Evolutionary conservation across 148 eudicot genomes (phyloP).

Genomic region (Nepenthes gracilis): DNA sequence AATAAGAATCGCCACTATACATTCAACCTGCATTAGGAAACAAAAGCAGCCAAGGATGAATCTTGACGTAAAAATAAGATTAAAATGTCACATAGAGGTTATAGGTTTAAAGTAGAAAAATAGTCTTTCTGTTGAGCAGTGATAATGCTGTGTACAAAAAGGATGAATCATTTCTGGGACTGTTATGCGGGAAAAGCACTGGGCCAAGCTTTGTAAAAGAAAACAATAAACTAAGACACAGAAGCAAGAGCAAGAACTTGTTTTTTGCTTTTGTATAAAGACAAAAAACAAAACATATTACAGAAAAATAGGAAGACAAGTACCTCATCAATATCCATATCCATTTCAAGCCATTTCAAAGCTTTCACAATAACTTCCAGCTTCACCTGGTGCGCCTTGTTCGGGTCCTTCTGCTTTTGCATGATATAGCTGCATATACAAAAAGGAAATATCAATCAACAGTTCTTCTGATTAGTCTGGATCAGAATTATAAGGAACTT

Average conservation of each 20-base stretch:
- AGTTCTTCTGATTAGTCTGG: neutral
- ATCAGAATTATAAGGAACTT: conserved; percentile 9
- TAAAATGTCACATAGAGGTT: too few species aligned
- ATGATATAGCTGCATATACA: conserved; percentile 48
- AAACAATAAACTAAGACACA: neutral
- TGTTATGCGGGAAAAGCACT: too few species aligned
- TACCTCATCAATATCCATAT: conserved; percentile 97
- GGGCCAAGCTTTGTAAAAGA: too few species aligned
- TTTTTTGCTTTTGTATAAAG: neutral
- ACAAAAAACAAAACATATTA: neutral
- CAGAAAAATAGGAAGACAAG: neutral
- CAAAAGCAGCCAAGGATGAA: neutral
- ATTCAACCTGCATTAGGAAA: conserved; percentile 63
- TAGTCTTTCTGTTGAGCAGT: too few species aligned
- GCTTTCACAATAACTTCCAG: conserved; percentile 84
- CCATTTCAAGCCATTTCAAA: conserved; percentile 89
- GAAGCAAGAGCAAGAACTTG: neutral
- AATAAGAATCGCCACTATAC: conserved; percentile 81
- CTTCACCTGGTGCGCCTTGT: conserved; percentile 85
- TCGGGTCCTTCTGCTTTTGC: conserved; percentile 80
- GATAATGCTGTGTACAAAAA: too few species aligned
- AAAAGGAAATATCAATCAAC: neutral
- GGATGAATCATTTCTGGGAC: too few species aligned
- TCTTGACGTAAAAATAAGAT: too few species aligned
- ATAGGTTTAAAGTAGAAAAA: too few species aligned